These are phyloP conservation scores for Wickerhamomyces strasburgensis DNA, from an alignment of 805 yeast species.

Conservation along the genomic window DNA sequence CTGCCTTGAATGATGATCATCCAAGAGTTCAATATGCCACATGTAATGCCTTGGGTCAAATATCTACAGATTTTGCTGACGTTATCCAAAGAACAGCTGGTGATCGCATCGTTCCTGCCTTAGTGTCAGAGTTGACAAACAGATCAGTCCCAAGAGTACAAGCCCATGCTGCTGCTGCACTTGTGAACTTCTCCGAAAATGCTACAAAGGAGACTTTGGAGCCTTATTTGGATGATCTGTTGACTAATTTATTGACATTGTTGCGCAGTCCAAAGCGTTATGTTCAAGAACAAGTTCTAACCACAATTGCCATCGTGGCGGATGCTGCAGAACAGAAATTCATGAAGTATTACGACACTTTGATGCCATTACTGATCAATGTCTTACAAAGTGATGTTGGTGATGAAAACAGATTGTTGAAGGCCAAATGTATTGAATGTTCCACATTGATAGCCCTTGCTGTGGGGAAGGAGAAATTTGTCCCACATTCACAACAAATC, in stretches of 20 bases:
- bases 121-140: conserved; percentile 72
- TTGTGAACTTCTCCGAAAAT: conserved; percentile 91
- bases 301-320: conserved; percentile 95
- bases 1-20: conserved; percentile 79
- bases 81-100: conserved; percentile 79
- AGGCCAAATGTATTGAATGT: conserved; percentile 94
- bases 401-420: conserved; percentile 69
- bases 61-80: conserved; percentile 94
- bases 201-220: conserved; percentile 83
- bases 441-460: conserved; percentile 91
- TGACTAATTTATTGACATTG: conserved; percentile 67
- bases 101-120: conserved; percentile 75
- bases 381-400: conserved; percentile 78
- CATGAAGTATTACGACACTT: conserved; percentile 85
- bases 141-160: conserved; percentile 87
- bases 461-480: conserved; percentile 87
- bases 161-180: conserved; percentile 97
- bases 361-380: conserved; percentile 82
- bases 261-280: conserved; percentile 84
- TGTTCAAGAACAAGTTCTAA: conserved; percentile 95
- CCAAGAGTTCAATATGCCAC: conserved; percentile 96
- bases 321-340: conserved; percentile 91
- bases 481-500: conserved; percentile 67
- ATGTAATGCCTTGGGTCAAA: conserved; percentile 95
- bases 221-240: conserved; percentile 83